Percentiles rank a stretch among this genome's conserved stretches.
Conservation (phyloP, 352 stramenopile species). For the Elongisporangium prolatum region DNA sequence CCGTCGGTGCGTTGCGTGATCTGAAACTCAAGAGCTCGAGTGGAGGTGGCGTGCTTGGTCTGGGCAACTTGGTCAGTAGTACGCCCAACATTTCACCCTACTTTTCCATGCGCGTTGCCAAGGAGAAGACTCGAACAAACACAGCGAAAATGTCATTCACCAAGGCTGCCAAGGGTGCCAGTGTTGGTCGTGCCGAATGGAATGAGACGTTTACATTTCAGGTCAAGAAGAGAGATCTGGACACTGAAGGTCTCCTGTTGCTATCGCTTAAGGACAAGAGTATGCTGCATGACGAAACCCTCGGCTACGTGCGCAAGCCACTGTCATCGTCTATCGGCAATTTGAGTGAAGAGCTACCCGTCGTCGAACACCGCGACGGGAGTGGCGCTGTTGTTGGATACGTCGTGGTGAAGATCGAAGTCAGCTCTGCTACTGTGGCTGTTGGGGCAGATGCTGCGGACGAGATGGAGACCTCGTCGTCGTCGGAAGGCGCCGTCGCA, state of each 20-base stretch:
- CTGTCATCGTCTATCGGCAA: conserved; percentile 8
- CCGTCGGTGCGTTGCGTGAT: conserved; percentile 45
- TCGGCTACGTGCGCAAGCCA: conserved; percentile 22
- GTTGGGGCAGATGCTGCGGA: neutral
- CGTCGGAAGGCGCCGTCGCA: conserved; percentile 2
- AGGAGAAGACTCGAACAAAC: conserved; percentile 65
- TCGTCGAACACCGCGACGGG: conserved; percentile 15
- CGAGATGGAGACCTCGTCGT: conserved; percentile 1
- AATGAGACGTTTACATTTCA: conserved; percentile 83
- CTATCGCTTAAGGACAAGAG: conserved; percentile 54
- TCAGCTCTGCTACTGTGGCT: conserved; percentile 13
- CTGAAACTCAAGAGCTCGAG: conserved; percentile 63
- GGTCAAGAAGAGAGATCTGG: conserved; percentile 47
- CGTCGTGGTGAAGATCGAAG: conserved; percentile 17
- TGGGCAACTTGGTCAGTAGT: conserved; percentile 71
- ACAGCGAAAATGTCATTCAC: conserved; percentile 60
- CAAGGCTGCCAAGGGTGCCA: conserved; percentile 38
- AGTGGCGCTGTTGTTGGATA: conserved; percentile 15
- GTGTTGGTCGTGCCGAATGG: conserved; percentile 47
- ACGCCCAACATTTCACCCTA: conserved; percentile 79
- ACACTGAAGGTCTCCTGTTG: conserved; percentile 12
- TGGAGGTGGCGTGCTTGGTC: conserved; percentile 55
- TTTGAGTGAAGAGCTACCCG: conserved; percentile 10
- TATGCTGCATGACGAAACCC: conserved; percentile 39
- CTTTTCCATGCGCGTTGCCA: conserved; percentile 69